Percentiles rank a stretch among this genome's conserved stretches.
These are phyloP conservation scores for Venturia effusa DNA, from an alignment of 2,329 filamentous ascomycete genomes.

Conservation along the genomic window DNA sequence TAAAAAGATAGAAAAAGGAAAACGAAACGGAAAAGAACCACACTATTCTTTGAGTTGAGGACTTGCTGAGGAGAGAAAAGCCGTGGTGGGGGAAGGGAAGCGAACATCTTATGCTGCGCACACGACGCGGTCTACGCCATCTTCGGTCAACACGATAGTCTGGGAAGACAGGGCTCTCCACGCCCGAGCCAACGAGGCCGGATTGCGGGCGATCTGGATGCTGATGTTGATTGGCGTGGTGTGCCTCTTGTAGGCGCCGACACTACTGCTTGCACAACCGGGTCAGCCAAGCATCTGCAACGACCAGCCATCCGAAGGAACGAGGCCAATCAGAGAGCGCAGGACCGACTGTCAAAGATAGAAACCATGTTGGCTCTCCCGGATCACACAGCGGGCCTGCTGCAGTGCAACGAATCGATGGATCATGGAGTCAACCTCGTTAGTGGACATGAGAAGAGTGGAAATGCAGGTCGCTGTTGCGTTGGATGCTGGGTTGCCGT, in stretches of 20 bases:
- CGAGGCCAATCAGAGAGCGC: neutral
- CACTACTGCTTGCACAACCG: slow-evolving; percentile 4
- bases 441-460: neutral
- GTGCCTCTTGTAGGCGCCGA: slow-evolving; percentile 2
- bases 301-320: neutral
- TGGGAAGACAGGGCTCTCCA: neutral
- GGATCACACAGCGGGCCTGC: slow-evolving; percentile 4
- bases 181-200: neutral
- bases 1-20: slow-evolving; percentile 29
- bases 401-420: slow-evolving; percentile 4
- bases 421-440: neutral
- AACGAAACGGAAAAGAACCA: slow-evolving; percentile 33
- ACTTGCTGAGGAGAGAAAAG: slow-evolving; percentile 36
- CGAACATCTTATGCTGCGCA: slow-evolving; percentile 7
- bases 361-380: slow-evolving; percentile 2
- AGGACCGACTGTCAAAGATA: slow-evolving; percentile 4
- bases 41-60: slow-evolving; percentile 36
- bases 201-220: neutral
- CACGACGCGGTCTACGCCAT: neutral
- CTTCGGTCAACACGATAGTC: neutral
- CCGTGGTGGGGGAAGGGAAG: neutral
- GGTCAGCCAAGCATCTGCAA: neutral
- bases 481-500: neutral
- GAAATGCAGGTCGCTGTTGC: neutral
- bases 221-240: slow-evolving; percentile 1